Conservation (phyloP, 1,284 basidiomycete genomes). For the Melampsora americana region DNA sequence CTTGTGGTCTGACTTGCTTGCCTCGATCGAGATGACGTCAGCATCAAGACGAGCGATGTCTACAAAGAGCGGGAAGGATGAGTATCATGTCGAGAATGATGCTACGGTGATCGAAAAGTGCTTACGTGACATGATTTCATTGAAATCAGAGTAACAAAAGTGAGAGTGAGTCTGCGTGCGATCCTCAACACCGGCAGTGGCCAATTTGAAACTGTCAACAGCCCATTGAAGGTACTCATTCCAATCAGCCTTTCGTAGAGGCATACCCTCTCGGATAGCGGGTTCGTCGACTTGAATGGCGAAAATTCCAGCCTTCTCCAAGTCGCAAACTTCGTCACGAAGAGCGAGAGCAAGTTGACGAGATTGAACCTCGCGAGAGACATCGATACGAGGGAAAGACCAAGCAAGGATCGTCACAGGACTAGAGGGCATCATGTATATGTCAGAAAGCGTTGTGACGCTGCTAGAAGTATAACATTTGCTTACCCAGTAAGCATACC, state of each 20-base stretch:
- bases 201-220: conserved; percentile 93
- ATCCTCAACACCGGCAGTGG: conserved; percentile 88
- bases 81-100: too few relatives aligned
- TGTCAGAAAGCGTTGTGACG: background rate
- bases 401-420: conserved; percentile 83
- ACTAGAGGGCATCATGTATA: background rate
- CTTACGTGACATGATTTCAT: conserved; percentile 45
- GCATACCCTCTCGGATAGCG: conserved; percentile 95
- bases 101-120: background rate
- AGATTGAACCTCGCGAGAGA: conserved; percentile 92
- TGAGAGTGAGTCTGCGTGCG: conserved; percentile 93
- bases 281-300: conserved; percentile 99
- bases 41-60: conserved; percentile 96
- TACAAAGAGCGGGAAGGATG: conserved; percentile 73
- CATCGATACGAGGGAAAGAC: conserved; percentile 99
- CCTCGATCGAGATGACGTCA: conserved; percentile 89
- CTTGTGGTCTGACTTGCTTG: conserved; percentile 94
- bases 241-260: conserved; percentile 91
- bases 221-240: conserved; percentile 92
- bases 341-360: conserved; percentile 97
- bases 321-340: conserved; percentile 96
- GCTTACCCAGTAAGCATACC: conserved; percentile 66
- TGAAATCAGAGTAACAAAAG: conserved; percentile 84
- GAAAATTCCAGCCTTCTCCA: conserved; percentile 93
- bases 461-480: conserved; percentile 62